Conservation (phyloP, 2,329 filamentous ascomycete genomes). For the Xylariomycetidae sp. region DNA sequence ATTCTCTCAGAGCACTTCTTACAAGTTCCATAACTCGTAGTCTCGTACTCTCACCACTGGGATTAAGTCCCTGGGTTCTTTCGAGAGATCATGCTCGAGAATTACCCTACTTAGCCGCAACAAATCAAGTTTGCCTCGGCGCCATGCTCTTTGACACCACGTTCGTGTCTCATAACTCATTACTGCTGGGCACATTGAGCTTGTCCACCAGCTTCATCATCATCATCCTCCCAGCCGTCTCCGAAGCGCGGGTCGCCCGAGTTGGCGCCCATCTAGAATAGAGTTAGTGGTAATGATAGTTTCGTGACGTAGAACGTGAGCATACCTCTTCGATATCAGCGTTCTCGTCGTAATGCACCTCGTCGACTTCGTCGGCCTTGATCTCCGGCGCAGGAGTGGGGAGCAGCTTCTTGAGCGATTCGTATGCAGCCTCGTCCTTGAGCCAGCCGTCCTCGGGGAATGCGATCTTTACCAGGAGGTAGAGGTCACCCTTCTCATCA, state of each 20-base stretch:
- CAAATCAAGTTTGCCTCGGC: constrained; percentile 7
- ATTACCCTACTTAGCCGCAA: constrained; percentile 2
- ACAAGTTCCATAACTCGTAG: no score
- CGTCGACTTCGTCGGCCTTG: constrained; percentile 70
- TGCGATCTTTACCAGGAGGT: constrained; percentile 75
- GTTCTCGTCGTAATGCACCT: constrained; percentile 80
- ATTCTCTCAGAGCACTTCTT: no score
- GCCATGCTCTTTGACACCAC: constrained; percentile 13
- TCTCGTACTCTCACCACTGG: no score
- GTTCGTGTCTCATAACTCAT: constrained; percentile 28
- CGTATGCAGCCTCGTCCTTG: constrained; percentile 61
- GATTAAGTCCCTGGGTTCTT: no score
- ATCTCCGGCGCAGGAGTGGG: constrained; percentile 59
- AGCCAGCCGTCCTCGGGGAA: constrained; percentile 89
- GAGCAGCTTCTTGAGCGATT: constrained; percentile 67
- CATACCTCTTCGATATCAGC: constrained; percentile 73
- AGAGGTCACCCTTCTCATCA: constrained; percentile 80
- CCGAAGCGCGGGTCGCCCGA: constrained; percentile 62
- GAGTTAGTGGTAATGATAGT: background rate
- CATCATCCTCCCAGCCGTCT: constrained; percentile 65
- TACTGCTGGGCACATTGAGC: constrained; percentile 72
- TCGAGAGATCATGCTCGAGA: constrained; percentile 5
- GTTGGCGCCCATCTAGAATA: constrained; percentile 59
- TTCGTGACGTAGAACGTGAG: constrained; percentile 8
- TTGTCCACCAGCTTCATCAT: constrained; percentile 59